Conservation (phyloP, 2,329 filamentous ascomycete genomes). For the Neopestalotiopsis sp. region DNA sequence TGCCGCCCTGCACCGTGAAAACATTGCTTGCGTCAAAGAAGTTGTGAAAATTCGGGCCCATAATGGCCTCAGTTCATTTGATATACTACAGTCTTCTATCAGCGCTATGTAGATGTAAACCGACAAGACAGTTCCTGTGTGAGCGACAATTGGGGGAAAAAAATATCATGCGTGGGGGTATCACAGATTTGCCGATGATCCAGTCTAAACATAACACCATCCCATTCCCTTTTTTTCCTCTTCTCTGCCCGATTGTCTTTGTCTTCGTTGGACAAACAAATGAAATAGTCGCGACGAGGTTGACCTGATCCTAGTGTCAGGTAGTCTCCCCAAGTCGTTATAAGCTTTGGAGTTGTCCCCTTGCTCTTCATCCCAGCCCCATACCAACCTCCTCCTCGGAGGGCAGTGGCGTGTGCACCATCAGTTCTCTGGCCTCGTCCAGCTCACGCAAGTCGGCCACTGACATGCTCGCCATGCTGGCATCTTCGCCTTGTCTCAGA, state of each 20-base stretch:
- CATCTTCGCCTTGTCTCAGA: constrained; percentile 21
- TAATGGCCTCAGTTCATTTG: neutral
- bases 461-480: constrained; percentile 28
- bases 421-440: constrained; percentile 14
- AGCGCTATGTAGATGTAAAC: neutral
- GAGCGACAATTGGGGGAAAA: neutral
- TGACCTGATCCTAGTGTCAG: neutral
- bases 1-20: neutral
- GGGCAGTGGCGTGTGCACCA: constrained; percentile 25
- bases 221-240: neutral
- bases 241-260: neutral
- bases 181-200: constrained; percentile 9
- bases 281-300: neutral
- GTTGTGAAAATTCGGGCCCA: neutral
- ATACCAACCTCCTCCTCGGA: constrained; percentile 31
- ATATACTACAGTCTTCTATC: neutral
- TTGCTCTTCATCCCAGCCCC: constrained; percentile 26
- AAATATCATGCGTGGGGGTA: constrained; percentile 9
- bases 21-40: neutral
- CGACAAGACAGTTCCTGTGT: neutral
- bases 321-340: neutral
- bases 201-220: neutral
- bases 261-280: neutral
- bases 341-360: neutral
- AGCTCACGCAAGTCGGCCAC: constrained; percentile 25